Evolutionary conservation across 805 yeast genomes (phyloP), one percentile per base, ranked within the genome.

Genomic region (Hanseniaspora guilliermondii): DNA sequence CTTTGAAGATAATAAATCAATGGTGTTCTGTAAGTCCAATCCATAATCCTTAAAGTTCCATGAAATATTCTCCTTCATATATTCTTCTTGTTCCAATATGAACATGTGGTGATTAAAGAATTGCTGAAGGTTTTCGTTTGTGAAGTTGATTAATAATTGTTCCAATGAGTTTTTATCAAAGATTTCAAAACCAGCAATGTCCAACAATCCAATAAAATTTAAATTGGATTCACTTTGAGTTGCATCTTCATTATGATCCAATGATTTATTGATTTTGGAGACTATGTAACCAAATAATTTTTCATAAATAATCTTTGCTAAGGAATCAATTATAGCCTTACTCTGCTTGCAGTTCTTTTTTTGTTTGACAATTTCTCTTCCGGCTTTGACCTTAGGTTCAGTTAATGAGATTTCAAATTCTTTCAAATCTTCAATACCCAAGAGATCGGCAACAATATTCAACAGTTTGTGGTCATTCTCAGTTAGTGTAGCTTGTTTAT

Each of bases 41-140:
- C 98, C 98, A 69, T 88, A 93, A 65, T 93, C 98, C 49, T 91
- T 83, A 63, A 89, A 93, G 40, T 89, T 81, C 97, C 98, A 93
- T 62, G 88, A 91, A 58, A 93, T 91, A 62, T 88, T 88, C 70
- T 93, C 98, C 57, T 80, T 80, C 56, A 88, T 76, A 64, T 93
- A 93, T 67, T 93, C 97, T 65, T 87, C 95, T 72, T 93, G 97
- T 65, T 93, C 99, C 57, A 93, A 77, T 62, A 93, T 89, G 77
- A 93, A 93, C 69, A 93, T 96, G 65, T 93, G 97, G 70, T 89
- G 97, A 64, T 91, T 93, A 72, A 93, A 93, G 67, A 93, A 96
- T 68, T 93, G 98, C 67, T 93, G 98, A 58, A 93, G 76, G 68
- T 91, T 93, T 70, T 93, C 98, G 69, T 91, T 91, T 47, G 97